phyloP scores from a whole-genome alignment of 129 eudicot genomes.

The carrot (Daucus carota) region DNA sequence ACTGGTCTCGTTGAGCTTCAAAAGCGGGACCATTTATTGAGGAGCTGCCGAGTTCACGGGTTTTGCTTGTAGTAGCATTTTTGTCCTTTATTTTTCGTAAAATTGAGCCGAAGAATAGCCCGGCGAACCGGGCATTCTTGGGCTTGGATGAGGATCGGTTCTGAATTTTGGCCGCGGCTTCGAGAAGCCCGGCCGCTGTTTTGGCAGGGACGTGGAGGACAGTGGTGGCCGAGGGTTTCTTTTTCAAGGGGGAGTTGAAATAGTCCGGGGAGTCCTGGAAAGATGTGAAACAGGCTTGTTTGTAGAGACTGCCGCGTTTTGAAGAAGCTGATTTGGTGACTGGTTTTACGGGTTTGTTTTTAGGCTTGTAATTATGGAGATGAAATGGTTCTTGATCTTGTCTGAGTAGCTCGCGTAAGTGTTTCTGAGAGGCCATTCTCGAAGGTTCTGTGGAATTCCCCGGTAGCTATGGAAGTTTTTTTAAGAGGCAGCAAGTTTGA shows the following conservation, averaged over 20 bases:
- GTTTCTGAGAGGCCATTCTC: conserved; percentile 36
- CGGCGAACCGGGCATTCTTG: conserved; percentile 39
- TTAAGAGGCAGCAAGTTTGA: not conserved
- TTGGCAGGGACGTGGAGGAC: conserved; percentile 51
- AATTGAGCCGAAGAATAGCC: conserved; percentile 65
- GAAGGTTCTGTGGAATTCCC: not conserved
- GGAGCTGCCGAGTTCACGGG: conserved; percentile 23
- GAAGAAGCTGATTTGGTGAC: conserved; percentile 17
- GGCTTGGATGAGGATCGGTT: conserved; percentile 31
- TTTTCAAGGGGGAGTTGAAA: conserved; percentile 44
- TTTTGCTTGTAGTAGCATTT: conserved; percentile 22
- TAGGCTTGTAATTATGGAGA: conserved; percentile 32
- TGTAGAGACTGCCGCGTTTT: conserved; percentile 30
- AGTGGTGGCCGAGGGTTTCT: conserved; percentile 14
- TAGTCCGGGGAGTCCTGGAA: conserved; percentile 58
- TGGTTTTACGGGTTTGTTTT: conserved; percentile 23
- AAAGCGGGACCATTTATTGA: conserved; percentile 6
- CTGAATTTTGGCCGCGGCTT: conserved; percentile 72
- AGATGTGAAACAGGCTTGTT: conserved; percentile 63
- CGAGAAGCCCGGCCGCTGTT: conserved; percentile 61
- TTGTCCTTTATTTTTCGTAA: conserved; percentile 44
- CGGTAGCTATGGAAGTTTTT: not conserved
- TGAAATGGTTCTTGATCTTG: conserved; percentile 93
- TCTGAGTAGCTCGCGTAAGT: conserved; percentile 52
- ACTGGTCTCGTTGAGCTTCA: not conserved